These are phyloP conservation scores for Apium graveolens DNA, from an alignment of 129 eudicot genomes.

Conservation along the genomic window DNA sequence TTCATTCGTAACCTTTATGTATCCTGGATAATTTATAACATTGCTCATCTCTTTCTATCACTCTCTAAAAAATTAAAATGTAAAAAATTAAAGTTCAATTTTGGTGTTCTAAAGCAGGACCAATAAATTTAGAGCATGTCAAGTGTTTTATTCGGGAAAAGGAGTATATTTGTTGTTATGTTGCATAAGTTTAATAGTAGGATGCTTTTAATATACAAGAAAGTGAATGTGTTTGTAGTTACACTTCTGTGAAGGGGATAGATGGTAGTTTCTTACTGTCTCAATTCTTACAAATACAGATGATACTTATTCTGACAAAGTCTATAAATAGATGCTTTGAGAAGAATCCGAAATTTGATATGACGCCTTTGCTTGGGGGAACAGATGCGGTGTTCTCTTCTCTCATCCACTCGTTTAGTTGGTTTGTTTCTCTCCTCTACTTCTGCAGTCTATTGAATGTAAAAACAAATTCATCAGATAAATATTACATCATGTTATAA, in stretches of 20 bases:
- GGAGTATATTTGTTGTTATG: background rate
- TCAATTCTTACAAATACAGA: conserved; percentile 38
- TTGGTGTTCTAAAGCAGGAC: background rate
- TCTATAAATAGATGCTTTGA: conserved; percentile 91
- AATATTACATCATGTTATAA: background rate
- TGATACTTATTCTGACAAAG: conserved; percentile 93
- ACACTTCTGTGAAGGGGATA: background rate
- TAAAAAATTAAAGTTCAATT: too few relatives aligned
- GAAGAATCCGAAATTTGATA: conserved; percentile 94
- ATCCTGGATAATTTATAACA: background rate
- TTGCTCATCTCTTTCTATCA: background rate
- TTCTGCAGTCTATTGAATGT: background rate
- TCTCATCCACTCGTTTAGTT: conserved; percentile 88
- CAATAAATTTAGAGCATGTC: background rate
- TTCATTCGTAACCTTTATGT: background rate
- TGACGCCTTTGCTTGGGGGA: conserved; percentile 99
- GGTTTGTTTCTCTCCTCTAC: conserved; percentile 42
- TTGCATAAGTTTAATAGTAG: background rate
- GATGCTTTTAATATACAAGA: background rate
- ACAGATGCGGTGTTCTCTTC: conserved; percentile 90
- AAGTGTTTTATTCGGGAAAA: background rate
- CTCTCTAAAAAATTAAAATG: background rate
- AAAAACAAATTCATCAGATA: background rate
- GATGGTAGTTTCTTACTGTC: background rate
- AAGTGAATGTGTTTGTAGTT: background rate